phyloP scores from a whole-genome alignment of 169 alveolate species.

The Amoebophrya sp. region DNA sequence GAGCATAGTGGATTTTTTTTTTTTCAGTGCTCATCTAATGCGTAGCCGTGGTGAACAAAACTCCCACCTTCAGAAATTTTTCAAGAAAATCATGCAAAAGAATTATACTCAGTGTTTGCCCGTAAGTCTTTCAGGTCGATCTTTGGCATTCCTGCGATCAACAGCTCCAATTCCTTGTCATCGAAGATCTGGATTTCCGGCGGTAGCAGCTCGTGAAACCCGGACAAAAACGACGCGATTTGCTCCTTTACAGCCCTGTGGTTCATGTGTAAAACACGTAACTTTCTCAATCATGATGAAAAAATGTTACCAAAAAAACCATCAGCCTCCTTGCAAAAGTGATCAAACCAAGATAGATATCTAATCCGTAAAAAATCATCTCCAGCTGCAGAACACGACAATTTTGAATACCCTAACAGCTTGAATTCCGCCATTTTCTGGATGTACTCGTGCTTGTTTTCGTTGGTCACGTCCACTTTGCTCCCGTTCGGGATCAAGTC shows the following conservation, averaged over 20 bases:
- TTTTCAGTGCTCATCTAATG: too few species aligned
- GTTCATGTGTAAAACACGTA: too few species aligned
- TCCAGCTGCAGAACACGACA: too few species aligned
- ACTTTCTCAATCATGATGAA: too few species aligned
- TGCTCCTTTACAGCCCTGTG: conserved; percentile 86
- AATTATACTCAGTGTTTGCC: conserved; percentile 80
- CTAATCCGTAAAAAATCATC: too few species aligned
- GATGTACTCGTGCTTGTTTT: conserved; percentile 71
- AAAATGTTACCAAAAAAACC: too few species aligned
- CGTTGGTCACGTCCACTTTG: conserved; percentile 60
- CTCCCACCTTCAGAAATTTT: too few species aligned
- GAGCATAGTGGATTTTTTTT: not conserved
- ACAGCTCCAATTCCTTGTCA: conserved; percentile 60
- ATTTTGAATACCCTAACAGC: conserved; percentile 82
- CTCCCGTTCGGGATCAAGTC: conserved; percentile 92
- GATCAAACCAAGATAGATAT: too few species aligned
- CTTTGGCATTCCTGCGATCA: conserved; percentile 92
- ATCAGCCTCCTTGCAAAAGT: too few species aligned
- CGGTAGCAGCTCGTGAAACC: conserved; percentile 95
- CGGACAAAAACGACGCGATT: conserved; percentile 89
- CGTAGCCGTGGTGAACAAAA: too few species aligned
- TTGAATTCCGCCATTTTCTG: conserved; percentile 84
- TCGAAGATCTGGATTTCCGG: conserved; percentile 90
- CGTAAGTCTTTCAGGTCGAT: conserved; percentile 89
- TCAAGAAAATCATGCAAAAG: too few species aligned